phyloP scores from a whole-genome alignment of 1,284 basidiomycete species.

The Phylloboletellus chloephorus region DNA sequence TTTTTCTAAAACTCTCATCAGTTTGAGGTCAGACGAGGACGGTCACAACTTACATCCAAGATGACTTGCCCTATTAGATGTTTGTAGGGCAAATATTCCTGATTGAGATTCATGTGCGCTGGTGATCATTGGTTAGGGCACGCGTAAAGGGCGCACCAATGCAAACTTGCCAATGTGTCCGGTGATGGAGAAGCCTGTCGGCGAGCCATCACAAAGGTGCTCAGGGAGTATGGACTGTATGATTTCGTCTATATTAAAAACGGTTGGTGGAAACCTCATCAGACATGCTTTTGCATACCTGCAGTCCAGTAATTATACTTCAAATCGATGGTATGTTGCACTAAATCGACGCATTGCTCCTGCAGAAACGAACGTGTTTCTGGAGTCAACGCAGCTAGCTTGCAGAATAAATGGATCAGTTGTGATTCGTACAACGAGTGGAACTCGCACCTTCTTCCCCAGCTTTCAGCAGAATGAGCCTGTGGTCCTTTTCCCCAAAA shows the following conservation, averaged over 20 bases:
- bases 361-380: conserved; percentile 53
- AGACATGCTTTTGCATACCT: conserved; percentile 44
- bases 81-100: conserved; percentile 90
- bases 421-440: conserved; percentile 4
- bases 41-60: conserved; percentile 63
- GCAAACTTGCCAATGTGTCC: conserved; percentile 79
- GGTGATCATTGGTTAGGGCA: conserved; percentile 5
- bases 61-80: conserved; percentile 88
- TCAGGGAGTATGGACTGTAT: conserved; percentile 75
- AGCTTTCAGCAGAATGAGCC: conserved; percentile 60
- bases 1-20: conserved; percentile 68
- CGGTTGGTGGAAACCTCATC: conserved; percentile 1
- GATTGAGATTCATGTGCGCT: conserved; percentile 87
- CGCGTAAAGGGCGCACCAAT: neutral
- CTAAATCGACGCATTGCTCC: conserved; percentile 49
- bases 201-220: conserved; percentile 70
- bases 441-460: conserved; percentile 50
- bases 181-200: conserved; percentile 81
- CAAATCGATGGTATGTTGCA: conserved; percentile 56
- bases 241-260: conserved; percentile 64
- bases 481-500: conserved; percentile 40
- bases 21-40: neutral
- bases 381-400: conserved; percentile 62
- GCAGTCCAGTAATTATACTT: conserved; percentile 84
- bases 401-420: conserved; percentile 32